Percentiles rank a stretch among this genome's conserved stretches.
These are phyloP conservation scores for Boletus edulis DNA, from an alignment of 768 basidiomycete genomes.

Conservation along the genomic window DNA sequence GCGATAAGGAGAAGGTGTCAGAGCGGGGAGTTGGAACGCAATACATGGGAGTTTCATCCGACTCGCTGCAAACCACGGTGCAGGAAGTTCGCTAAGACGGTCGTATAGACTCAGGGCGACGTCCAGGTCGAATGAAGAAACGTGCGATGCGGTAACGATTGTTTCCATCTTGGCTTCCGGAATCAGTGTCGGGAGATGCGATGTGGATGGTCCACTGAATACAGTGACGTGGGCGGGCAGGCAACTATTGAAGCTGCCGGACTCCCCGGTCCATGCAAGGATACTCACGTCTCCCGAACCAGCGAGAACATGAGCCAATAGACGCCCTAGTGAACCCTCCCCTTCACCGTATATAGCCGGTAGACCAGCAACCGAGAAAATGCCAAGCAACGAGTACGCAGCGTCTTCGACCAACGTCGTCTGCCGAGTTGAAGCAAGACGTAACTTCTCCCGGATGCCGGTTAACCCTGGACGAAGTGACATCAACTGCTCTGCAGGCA, in stretches of 20 bases:
- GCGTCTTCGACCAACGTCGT: background rate
- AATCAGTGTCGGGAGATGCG: background rate
- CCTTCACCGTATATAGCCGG: background rate
- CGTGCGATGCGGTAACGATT: no score
- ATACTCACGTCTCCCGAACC: background rate
- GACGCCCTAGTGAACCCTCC: background rate
- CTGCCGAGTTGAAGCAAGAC: background rate
- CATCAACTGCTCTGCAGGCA: background rate
- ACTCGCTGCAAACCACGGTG: background rate
- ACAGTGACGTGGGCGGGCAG: background rate
- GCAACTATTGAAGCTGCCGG: background rate
- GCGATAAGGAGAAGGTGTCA: background rate
- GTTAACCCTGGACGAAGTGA: background rate
- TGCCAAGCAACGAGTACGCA: no score
- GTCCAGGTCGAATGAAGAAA: background rate
- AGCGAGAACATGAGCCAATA: background rate
- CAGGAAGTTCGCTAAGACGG: background rate
- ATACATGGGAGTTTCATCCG: conserved; percentile 8
- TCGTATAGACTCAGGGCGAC: background rate
- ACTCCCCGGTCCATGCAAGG: background rate
- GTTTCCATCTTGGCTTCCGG: background rate
- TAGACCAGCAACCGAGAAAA: background rate
- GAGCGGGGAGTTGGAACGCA: background rate
- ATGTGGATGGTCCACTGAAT: background rate
- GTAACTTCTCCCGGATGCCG: background rate